phyloP scores from a whole-genome alignment of 768 basidiomycete species.

The Trametes maxima region DNA sequence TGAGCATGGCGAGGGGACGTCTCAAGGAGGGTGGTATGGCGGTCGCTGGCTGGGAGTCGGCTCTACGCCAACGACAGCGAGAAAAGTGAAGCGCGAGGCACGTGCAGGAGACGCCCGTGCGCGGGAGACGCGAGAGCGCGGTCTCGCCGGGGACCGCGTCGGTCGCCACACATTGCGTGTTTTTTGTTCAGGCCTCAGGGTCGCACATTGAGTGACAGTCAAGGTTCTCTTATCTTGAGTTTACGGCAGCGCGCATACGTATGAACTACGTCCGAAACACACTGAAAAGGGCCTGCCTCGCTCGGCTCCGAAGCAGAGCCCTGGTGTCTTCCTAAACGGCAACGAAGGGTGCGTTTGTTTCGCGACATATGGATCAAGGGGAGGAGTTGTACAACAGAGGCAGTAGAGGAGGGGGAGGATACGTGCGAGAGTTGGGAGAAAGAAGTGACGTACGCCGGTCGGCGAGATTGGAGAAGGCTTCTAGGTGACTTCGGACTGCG shows the following conservation, averaged over 20 bases:
- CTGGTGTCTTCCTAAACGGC: not conserved
- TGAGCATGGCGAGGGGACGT: slow-evolving; percentile 36
- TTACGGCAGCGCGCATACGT: slow-evolving; percentile 7
- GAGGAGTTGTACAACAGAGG: not conserved
- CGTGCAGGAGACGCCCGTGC: slow-evolving; percentile 13
- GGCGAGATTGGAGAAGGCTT: slow-evolving; percentile 17
- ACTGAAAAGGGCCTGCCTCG: not conserved
- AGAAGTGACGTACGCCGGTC: slow-evolving; percentile 16
- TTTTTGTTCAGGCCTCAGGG: not conserved
- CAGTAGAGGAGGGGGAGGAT: not conserved
- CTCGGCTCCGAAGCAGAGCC: slow-evolving; percentile 1
- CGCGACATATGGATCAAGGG: not conserved
- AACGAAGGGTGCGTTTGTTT: too few species aligned
- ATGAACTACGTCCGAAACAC: slow-evolving; percentile 6
- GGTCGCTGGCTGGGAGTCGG: not conserved
- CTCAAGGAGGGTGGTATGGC: not conserved
- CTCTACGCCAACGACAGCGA: not conserved
- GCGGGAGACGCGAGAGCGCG: slow-evolving; percentile 1
- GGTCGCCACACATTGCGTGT: not conserved
- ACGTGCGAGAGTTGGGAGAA: not conserved
- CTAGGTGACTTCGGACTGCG: slow-evolving; percentile 13
- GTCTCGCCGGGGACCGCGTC: not conserved
- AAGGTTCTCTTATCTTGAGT: slow-evolving; percentile 2
- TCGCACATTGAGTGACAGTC: not conserved
- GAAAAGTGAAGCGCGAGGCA: slow-evolving; percentile 18